Evolutionary conservation across 371 early-diverging fungal genomes (phyloP).

Genomic region (Mycotypha africana): DNA sequence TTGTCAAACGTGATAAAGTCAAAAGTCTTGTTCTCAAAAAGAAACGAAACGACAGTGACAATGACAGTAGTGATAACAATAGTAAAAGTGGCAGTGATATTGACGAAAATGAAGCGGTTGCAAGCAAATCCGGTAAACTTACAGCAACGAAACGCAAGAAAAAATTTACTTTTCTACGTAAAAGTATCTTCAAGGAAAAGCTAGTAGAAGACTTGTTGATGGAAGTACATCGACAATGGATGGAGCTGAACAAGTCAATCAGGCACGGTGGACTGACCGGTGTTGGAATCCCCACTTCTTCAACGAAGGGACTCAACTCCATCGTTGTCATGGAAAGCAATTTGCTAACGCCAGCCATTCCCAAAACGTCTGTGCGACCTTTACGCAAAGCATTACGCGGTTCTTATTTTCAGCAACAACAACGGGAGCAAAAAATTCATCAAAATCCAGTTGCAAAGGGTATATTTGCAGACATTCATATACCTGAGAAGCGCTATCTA

Average conservation of each 20-base stretch:
- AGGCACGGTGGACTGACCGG: no score
- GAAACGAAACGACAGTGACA: no score
- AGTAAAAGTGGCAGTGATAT: constrained; percentile 1
- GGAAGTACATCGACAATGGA: constrained; percentile 16
- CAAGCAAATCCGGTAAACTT: no score
- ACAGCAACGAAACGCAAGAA: no score
- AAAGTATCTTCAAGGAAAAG: constrained; percentile 9
- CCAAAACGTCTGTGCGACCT: constrained; percentile 17
- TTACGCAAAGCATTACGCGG: constrained; percentile 10
- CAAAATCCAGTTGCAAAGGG: constrained; percentile 36
- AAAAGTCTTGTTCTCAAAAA: no score
- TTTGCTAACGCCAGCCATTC: constrained; percentile 10
- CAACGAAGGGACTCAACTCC: constrained; percentile 8
- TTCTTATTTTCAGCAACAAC: constrained; percentile 5
- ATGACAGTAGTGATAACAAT: background rate
- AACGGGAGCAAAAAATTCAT: background rate
- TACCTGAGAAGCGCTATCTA: constrained; percentile 55
- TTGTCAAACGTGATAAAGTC: no score
- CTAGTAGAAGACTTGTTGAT: constrained; percentile 6
- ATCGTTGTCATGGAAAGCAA: constrained; percentile 18
- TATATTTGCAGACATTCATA: constrained; percentile 64
- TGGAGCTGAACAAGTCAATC: constrained; percentile 12
- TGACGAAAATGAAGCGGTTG: constrained; percentile 3
- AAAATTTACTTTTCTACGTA: constrained; percentile 1
- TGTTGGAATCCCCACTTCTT: constrained; percentile 2